Conservation (phyloP, 805 yeast genomes). For the Debaryomyces castellii region DNA sequence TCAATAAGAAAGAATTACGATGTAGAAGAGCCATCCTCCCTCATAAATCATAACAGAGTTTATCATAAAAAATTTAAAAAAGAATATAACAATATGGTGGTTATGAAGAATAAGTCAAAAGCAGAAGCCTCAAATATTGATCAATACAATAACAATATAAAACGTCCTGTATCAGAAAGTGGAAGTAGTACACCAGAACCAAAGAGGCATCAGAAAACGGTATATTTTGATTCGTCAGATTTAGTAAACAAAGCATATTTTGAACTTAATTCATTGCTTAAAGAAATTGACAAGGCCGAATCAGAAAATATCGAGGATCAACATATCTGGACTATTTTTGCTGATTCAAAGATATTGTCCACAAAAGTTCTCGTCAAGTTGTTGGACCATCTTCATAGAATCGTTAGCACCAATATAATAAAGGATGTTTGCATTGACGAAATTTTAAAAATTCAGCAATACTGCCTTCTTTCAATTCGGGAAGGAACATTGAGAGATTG, state of each 20-base stretch:
- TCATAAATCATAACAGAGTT: constrained; percentile 4
- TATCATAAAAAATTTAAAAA: constrained; percentile 18
- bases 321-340: background rate
- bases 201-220: constrained; percentile 1
- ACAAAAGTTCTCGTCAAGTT: constrained; percentile 10
- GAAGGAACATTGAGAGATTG: constrained; percentile 15
- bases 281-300: background rate
- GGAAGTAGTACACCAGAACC: background rate
- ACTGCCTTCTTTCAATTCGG: constrained; percentile 26
- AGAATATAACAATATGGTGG: constrained; percentile 10
- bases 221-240: background rate
- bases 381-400: constrained; percentile 24
- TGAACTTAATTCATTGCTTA: background rate
- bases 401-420: constrained; percentile 15
- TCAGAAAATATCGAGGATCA: background rate
- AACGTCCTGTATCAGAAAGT: background rate
- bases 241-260: background rate
- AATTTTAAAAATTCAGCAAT: constrained; percentile 19
- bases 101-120: background rate
- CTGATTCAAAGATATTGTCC: background rate
- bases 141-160: background rate
- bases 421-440: constrained; percentile 12
- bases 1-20: constrained; percentile 22
- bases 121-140: background rate
- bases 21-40: constrained; percentile 9